Evolutionary conservation across 371 early-diverging fungal genomes (phyloP).

Genomic region (Mucor racemosus): DNA sequence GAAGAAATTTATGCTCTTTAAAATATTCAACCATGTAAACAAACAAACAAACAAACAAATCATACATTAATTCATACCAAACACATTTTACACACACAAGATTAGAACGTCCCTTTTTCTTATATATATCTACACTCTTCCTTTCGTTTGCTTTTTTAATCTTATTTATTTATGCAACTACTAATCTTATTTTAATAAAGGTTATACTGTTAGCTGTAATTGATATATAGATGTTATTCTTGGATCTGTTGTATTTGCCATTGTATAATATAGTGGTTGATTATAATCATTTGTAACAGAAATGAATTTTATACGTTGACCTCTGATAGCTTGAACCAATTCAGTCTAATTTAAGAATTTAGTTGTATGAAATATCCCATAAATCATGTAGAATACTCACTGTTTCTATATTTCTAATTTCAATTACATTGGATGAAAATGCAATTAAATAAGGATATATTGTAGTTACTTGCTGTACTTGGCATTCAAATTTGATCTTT

Average conservation of each 20-base stretch:
- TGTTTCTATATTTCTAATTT: constrained; percentile 42
- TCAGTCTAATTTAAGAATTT: constrained; percentile 15
- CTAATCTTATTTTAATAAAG: background rate
- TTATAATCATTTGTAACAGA: background rate
- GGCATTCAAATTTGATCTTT: constrained; percentile 35
- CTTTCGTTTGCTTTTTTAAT: background rate
- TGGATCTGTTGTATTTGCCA: constrained; percentile 14
- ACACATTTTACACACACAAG: background rate
- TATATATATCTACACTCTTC: background rate
- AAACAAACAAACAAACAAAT: background rate
- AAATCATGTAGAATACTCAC: constrained; percentile 27
- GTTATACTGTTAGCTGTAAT: constrained; percentile 6
- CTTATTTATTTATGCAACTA: constrained; percentile 1
- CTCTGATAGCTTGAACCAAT: constrained; percentile 24
- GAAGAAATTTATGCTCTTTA: constrained; percentile 25
- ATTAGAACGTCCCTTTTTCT: background rate
- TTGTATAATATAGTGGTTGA: constrained; percentile 22
- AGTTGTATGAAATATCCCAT: background rate
- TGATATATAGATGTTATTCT: constrained; percentile 20
- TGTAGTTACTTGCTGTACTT: constrained; percentile 20
- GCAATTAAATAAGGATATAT: constrained; percentile 42
- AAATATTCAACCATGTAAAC: background rate
- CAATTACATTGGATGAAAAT: constrained; percentile 39
- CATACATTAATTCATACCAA: constrained; percentile 11
- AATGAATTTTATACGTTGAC: constrained; percentile 20